Percentiles rank a stretch among this genome's conserved stretches.
phyloP scores from a whole-genome alignment of 192 early-diverging fungal species.

The Spinellus fusiger region DNA sequence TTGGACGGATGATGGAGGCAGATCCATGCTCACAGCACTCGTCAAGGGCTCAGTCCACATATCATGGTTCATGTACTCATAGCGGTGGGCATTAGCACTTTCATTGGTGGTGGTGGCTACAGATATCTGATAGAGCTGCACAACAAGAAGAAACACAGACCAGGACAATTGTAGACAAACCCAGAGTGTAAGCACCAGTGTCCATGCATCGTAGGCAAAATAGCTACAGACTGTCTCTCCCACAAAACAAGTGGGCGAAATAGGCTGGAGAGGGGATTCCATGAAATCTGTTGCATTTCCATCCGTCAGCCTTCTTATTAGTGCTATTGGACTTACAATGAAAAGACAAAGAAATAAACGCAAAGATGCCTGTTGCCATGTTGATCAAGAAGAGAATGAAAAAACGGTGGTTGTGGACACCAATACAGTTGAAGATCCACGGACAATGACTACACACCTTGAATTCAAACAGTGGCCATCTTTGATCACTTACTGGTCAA shows the following conservation, averaged over 20 bases:
- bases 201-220: conserved; percentile 71
- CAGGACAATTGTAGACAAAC: conserved; percentile 70
- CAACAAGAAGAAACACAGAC: conserved; percentile 69
- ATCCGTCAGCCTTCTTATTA: not conserved
- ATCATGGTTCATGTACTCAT: conserved; percentile 42
- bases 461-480: not conserved
- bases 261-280: conserved; percentile 18
- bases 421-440: conserved; percentile 96
- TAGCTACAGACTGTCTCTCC: conserved; percentile 58
- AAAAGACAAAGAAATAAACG: conserved; percentile 56
- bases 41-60: no score
- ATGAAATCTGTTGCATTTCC: conserved; percentile 24
- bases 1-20: no score
- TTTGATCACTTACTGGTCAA: conserved; percentile 73
- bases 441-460: conserved; percentile 73
- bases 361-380: conserved; percentile 53
- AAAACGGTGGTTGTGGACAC: conserved; percentile 77
- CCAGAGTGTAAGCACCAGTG: conserved; percentile 68
- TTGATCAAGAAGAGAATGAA: conserved; percentile 79
- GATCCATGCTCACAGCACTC: no score
- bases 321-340: conserved; percentile 55
- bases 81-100: conserved; percentile 73
- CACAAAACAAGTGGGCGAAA: conserved; percentile 51
- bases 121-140: conserved; percentile 76
- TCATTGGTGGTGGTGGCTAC: conserved; percentile 87